Conservation (phyloP, 2,329 filamentous ascomycete genomes). For the Pseudogymnoascus sp. region DNA sequence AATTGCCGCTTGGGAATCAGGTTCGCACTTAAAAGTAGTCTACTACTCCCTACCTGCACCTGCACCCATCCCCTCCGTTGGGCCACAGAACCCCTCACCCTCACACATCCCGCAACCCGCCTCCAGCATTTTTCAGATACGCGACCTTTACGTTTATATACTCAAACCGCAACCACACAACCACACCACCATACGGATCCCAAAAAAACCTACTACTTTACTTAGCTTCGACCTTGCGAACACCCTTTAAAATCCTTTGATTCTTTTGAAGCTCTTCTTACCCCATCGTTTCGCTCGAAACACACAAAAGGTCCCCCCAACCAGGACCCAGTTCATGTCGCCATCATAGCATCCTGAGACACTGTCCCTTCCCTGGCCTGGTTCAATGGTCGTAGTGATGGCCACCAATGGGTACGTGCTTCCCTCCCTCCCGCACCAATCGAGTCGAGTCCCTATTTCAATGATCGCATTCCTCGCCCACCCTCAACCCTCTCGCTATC, state of each 20-base stretch:
- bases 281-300: not conserved
- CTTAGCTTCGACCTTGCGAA: not conserved
- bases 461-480: not conserved
- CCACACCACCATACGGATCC: not conserved
- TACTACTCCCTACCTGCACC: not conserved
- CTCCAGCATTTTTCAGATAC: conserved; percentile 6
- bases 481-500: conserved; percentile 9
- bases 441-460: conserved; percentile 3
- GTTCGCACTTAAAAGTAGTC: conserved; percentile 4
- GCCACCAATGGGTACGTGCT: conserved; percentile 25
- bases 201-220: not conserved
- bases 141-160: not conserved
- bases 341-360: conserved; percentile 2
- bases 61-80: not conserved
- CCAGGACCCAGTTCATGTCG: not conserved
- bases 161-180: not conserved
- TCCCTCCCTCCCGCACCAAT: conserved; percentile 2
- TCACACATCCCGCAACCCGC: not conserved
- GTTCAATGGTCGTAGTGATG: conserved; percentile 24
- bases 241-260: not conserved
- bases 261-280: not conserved
- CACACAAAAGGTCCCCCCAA: not conserved
- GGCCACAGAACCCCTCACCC: conserved; percentile 5
- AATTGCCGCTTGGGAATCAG: conserved; percentile 9
- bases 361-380: conserved; percentile 6